Percentiles rank a stretch among this genome's conserved stretches.
Conservation (phyloP, 2,329 filamentous ascomycete species). For the Arthrobotrys iridis region DNA sequence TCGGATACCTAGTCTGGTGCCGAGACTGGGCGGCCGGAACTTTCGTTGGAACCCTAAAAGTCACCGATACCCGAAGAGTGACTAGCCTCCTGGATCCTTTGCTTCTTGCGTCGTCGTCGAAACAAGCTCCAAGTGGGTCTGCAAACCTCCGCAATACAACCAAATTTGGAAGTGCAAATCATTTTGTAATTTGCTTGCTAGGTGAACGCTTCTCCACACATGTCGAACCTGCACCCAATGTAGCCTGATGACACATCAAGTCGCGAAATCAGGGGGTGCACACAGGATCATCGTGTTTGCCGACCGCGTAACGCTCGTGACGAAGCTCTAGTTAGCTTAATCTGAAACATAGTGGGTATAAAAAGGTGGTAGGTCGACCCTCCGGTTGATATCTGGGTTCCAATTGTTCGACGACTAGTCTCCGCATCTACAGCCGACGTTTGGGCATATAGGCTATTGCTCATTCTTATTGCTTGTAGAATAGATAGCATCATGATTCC, state of each 20-base stretch:
- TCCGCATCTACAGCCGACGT: not conserved
- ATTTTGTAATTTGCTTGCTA: too few species aligned
- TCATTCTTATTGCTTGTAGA: not conserved
- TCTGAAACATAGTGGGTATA: too few species aligned
- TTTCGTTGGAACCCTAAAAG: not conserved
- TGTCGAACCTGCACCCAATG: too few species aligned
- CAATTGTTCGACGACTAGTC: not conserved
- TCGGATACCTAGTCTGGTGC: too few species aligned
- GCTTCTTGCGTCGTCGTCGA: not conserved
- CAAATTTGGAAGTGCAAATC: too few species aligned
- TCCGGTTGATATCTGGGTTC: not conserved
- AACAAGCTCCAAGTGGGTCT: slow-evolving; percentile 6
- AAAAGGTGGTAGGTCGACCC: not conserved
- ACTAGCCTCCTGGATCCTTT: not conserved
- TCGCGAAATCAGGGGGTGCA: too few species aligned
- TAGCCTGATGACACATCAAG: too few species aligned
- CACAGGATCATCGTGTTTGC: too few species aligned
- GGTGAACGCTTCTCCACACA: too few species aligned
- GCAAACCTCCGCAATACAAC: not conserved
- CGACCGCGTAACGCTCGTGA: not conserved
- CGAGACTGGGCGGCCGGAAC: too few species aligned
- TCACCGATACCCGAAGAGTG: not conserved
- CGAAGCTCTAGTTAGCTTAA: too few species aligned
- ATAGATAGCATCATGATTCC: slow-evolving; percentile 60
- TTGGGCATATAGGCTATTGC: not conserved